These are phyloP conservation scores for Pseudoscleropodium purum DNA, from an alignment of 225 moss, liverwort and hornwort genomes.

Conservation along the genomic window DNA sequence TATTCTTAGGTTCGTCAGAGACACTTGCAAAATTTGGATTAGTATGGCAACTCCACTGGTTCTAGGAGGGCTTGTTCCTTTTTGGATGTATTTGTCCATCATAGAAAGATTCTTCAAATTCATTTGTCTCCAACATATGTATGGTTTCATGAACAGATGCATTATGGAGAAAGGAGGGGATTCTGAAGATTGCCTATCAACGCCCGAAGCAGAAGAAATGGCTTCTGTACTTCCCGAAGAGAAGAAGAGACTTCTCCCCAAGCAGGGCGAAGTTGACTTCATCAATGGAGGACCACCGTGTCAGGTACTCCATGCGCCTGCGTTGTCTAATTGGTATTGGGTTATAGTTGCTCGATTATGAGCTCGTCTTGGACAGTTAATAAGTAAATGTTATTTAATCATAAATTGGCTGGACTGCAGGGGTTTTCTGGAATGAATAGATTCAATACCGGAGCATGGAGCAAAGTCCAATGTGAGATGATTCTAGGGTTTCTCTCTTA, in stretches of 20 bases:
- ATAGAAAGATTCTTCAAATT: background rate
- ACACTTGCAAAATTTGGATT: background rate
- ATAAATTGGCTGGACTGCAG: slow-evolving; percentile 24
- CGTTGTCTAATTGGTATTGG: background rate
- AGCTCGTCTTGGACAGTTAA: background rate
- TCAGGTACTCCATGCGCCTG: slow-evolving; percentile 41
- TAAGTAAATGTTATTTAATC: background rate
- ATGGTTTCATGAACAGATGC: slow-evolving; percentile 30
- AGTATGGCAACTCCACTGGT: background rate
- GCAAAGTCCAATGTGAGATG: slow-evolving; percentile 99
- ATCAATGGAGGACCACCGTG: slow-evolving; percentile 98
- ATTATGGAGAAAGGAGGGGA: slow-evolving; percentile 93
- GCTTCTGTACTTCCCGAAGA: slow-evolving; percentile 37
- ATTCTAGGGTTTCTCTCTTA: slow-evolving; percentile 84
- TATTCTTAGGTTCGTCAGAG: slow-evolving; percentile 55
- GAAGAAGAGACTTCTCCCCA: slow-evolving; percentile 50
- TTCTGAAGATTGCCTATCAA: slow-evolving; percentile 71
- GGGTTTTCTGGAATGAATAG: slow-evolving; percentile 99
- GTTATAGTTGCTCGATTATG: background rate
- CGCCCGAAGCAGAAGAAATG: slow-evolving; percentile 78
- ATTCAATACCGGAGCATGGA: slow-evolving; percentile 90
- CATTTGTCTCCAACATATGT: background rate
- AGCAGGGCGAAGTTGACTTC: slow-evolving; percentile 92
- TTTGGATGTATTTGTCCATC: background rate
- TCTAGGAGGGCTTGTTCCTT: background rate